These are phyloP conservation scores for Phaffia rhodozyma DNA, from an alignment of 1,284 basidiomycete genomes.

Conservation along the genomic window DNA sequence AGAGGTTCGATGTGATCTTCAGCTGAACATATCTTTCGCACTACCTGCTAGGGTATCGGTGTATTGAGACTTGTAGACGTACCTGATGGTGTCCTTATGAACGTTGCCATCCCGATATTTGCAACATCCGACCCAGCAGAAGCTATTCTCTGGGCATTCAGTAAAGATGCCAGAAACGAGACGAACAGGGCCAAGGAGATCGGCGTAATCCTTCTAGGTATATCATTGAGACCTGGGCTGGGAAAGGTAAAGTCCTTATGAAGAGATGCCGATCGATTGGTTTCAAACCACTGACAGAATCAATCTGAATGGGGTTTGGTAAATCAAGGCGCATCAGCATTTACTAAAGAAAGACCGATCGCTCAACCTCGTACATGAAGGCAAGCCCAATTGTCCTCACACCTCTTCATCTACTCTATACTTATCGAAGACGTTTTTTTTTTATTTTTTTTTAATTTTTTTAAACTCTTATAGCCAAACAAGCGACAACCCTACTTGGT, in stretches of 20 bases:
- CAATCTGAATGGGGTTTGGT: background rate
- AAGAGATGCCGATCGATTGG: background rate
- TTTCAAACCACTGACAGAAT: background rate
- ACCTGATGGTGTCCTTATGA: background rate
- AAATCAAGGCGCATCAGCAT: background rate
- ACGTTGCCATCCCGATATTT: slow-evolving; percentile 8
- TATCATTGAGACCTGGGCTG: slow-evolving; percentile 1
- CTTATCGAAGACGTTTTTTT: background rate
- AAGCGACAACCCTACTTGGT: background rate
- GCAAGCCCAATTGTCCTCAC: background rate
- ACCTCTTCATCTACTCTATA: background rate
- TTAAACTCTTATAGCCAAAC: background rate
- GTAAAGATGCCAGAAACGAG: background rate
- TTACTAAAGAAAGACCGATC: slow-evolving; percentile 1
- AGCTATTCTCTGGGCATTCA: slow-evolving; percentile 7
- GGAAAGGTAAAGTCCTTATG: slow-evolving; percentile 7
- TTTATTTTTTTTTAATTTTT: too few relatives aligned
- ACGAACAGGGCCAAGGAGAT: background rate
- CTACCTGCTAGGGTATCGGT: background rate
- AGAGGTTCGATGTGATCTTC: too few relatives aligned
- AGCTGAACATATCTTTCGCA: too few relatives aligned
- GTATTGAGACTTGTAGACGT: slow-evolving; percentile 2
- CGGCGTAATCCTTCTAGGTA: background rate
- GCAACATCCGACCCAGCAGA: slow-evolving; percentile 3
- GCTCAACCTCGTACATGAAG: background rate